Evolutionary conservation across 2,329 filamentous ascomycete species (phyloP).

Genomic region (Penicillium sp.): DNA sequence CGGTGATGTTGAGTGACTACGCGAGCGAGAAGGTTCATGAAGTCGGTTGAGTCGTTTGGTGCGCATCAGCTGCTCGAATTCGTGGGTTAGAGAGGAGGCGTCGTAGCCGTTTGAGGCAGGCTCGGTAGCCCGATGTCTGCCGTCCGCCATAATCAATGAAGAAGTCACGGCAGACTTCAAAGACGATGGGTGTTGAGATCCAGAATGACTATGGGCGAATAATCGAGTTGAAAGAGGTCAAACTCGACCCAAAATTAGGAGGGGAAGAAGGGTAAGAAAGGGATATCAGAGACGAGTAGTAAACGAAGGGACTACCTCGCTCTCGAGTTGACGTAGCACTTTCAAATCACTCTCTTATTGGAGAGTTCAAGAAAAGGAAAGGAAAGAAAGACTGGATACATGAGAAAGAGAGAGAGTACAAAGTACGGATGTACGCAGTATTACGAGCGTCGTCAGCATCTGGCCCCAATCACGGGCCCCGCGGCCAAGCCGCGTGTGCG

Average conservation of each 20-base stretch:
- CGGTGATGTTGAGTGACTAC: constrained; percentile 59
- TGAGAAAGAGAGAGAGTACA: constrained; percentile 5
- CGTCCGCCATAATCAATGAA: constrained; percentile 39
- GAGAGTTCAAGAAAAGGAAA: constrained; percentile 13
- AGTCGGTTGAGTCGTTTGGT: constrained; percentile 85
- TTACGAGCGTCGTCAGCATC: constrained; percentile 41
- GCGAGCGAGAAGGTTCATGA: constrained; percentile 59
- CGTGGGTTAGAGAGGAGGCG: constrained; percentile 74
- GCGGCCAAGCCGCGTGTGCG: constrained; percentile 39
- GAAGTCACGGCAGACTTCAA: constrained; percentile 24
- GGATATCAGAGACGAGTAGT: constrained; percentile 12
- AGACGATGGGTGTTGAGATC: constrained; percentile 18
- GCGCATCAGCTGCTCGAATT: constrained; percentile 83
- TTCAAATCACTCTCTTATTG: constrained; percentile 5
- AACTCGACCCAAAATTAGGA: constrained; percentile 1
- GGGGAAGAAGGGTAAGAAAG: constrained; percentile 5
- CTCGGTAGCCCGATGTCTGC: constrained; percentile 30
- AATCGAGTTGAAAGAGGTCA: background rate
- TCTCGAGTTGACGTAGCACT: constrained; percentile 9
- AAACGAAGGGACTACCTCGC: constrained; percentile 12
- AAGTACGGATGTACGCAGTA: constrained; percentile 16
- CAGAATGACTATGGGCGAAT: constrained; percentile 22
- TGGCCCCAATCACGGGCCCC: constrained; percentile 36
- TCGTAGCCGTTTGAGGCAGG: constrained; percentile 55
- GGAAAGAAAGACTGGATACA: constrained; percentile 8